A percentile compares a stretch with the other conserved stretches of the same genome.
These are phyloP conservation scores for Saccharomyces hybrid DNA, from an alignment of 1,139 yeast species.

Conservation along the genomic window DNA sequence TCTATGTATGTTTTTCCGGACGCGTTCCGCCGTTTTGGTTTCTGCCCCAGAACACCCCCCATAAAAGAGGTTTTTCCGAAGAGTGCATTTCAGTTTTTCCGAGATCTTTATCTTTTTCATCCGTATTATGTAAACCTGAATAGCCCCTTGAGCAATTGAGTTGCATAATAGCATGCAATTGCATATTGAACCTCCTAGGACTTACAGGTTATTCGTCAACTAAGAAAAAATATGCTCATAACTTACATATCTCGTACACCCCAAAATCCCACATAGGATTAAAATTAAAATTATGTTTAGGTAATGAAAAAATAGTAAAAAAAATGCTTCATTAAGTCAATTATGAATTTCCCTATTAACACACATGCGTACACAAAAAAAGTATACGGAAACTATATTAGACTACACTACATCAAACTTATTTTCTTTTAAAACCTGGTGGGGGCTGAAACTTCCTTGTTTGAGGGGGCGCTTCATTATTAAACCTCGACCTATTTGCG, in stretches of 20 bases:
- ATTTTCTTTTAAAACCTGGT: constrained; percentile 35
- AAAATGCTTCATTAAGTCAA: not conserved
- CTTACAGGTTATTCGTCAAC: not conserved
- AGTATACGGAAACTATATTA: not conserved
- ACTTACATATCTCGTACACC: no score
- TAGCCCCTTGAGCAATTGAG: not conserved
- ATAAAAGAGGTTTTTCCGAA: not conserved
- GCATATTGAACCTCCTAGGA: not conserved
- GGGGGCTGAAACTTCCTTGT: constrained; percentile 37
- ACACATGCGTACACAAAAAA: not conserved
- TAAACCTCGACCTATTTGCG: constrained; percentile 16
- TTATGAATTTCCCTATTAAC: not conserved
- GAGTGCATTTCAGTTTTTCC: not conserved
- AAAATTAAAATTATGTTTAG: not conserved
- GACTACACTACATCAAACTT: not conserved
- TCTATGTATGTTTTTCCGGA: not conserved
- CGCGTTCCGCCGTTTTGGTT: not conserved
- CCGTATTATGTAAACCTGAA: not conserved
- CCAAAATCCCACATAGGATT: not conserved
- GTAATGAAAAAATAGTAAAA: not conserved
- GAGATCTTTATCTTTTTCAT: not conserved
- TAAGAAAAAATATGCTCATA: not conserved
- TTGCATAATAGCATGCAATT: not conserved
- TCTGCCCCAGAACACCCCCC: not conserved
- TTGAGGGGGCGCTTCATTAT: constrained; percentile 16